Base-by-base conservation (phyloP, 1,139 yeast species). In the Saccharomycopsis hybrid region DNA sequence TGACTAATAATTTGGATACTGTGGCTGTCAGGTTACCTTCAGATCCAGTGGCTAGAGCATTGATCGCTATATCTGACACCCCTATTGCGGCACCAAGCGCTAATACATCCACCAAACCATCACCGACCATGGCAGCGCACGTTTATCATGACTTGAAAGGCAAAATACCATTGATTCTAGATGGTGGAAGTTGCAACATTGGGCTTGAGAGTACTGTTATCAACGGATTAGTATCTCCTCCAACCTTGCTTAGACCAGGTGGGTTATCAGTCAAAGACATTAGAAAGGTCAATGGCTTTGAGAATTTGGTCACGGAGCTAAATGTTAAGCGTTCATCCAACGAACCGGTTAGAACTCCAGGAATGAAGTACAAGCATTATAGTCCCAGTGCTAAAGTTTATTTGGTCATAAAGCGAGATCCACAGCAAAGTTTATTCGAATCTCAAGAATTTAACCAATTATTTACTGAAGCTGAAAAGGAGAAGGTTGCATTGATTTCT, bases 71-170 rank as follows among this genome's bases (percentile, higher is more conserved):
- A n/a, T 79, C 95, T 48, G 95, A 88, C 57, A 76, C 85, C 1
- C 97, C 98, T 0, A 67, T 92, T 42, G 98, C 98, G 0, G 98
- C 98, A 0, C 98, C 98, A 0, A 86, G 96, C 1, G 98, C 98
- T 5, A 92, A 92, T 65, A 94, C 97, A 2, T 88, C 97, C 1
- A 92, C 98, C 0, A 72, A 88, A 50, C 98, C 98, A 1, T 85
- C 96, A 41, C 96, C 97, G 1, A 92, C 98, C 0, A 62, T 74
- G 42, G 98, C 98, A 1, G 67, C 73, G 24, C 98, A 92, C 65
- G 98, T 92, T 0, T 77, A 69, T 56, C 78, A 80, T 58, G 98
- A 92, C 62, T 67, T 92, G 47, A 63, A 83, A 1, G 92, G 89
- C 1, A 78, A 74, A 53, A 87, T 92, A n/a, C 96, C 97, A 0